Percentiles rank a stretch among this genome's conserved stretches.
Evolutionary conservation across 1,139 yeast species (phyloP).

Genomic region (Saccharomyces hybrid): DNA sequence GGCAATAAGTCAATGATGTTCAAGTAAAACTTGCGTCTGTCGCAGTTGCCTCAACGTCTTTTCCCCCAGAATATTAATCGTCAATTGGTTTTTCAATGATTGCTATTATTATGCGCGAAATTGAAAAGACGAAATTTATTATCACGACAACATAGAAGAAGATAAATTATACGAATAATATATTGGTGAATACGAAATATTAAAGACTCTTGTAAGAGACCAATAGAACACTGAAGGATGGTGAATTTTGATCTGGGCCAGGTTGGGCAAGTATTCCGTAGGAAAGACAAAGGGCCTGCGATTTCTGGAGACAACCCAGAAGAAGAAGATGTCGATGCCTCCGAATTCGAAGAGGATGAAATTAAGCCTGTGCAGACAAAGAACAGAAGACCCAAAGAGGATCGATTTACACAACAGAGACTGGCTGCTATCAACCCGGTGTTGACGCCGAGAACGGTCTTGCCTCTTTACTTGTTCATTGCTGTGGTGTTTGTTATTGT

Average conservation of each 20-base stretch:
- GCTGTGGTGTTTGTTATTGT: conserved; percentile 84
- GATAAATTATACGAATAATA: not conserved
- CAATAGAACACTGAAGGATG: conserved; percentile 3
- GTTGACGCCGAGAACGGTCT: conserved; percentile 80
- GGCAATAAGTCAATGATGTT: too few relatives aligned
- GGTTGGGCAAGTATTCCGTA: conserved; percentile 23
- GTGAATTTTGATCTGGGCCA: conserved; percentile 17
- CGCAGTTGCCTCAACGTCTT: not conserved
- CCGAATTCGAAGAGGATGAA: conserved; percentile 31
- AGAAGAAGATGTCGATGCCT: conserved; percentile 29
- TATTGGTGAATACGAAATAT: not conserved
- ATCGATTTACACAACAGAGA: conserved; percentile 60
- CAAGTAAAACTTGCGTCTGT: not conserved
- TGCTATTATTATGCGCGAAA: not conserved
- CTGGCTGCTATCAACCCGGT: conserved; percentile 63
- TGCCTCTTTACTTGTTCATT: conserved; percentile 66
- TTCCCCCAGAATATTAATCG: not conserved
- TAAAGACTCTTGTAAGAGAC: not conserved
- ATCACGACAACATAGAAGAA: not conserved
- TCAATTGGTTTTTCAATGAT: not conserved
- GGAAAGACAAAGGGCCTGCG: conserved; percentile 18
- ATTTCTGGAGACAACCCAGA: conserved; percentile 11
- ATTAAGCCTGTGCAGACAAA: conserved; percentile 29
- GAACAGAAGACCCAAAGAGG: conserved; percentile 59
- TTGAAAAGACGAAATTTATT: not conserved